Conservation (phyloP, 768 basidiomycete species). For the Pleurotus tuber-regium region DNA sequence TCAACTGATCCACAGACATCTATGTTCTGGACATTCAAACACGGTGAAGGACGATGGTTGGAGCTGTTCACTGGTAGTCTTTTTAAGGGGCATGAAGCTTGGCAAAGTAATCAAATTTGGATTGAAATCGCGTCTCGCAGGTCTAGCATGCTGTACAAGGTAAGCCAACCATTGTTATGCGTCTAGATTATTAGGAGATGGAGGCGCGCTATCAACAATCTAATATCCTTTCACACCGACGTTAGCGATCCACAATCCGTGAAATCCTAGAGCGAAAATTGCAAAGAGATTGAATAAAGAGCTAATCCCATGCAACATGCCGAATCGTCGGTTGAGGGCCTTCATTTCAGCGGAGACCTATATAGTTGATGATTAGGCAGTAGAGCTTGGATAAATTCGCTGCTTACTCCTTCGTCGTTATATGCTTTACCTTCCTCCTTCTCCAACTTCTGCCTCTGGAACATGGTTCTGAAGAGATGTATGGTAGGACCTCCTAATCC, state of each 20-base stretch:
- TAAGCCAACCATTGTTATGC: too few species aligned
- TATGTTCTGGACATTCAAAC: too few species aligned
- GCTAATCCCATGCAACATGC: conserved; percentile 64
- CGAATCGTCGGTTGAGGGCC: conserved; percentile 64
- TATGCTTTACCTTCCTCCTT: conserved; percentile 70
- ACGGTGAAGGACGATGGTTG: too few species aligned
- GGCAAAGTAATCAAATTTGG: too few species aligned
- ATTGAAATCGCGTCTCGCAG: too few species aligned
- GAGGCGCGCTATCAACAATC: too few species aligned
- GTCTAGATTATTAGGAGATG: too few species aligned
- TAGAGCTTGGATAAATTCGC: not conserved
- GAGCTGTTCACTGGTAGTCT: too few species aligned
- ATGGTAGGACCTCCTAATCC: not conserved
- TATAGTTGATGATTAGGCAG: conserved; percentile 1
- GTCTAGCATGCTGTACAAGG: too few species aligned
- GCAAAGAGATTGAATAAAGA: conserved; percentile 63
- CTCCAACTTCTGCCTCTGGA: conserved; percentile 68
- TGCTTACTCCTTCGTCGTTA: conserved; percentile 61
- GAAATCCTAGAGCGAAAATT: conserved; percentile 59
- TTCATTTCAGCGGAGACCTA: conserved; percentile 72
- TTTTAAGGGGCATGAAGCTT: too few species aligned
- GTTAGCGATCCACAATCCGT: conserved; percentile 70
- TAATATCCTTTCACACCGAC: conserved; percentile 43
- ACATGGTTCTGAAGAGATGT: conserved; percentile 57
- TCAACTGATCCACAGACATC: too few species aligned